Evolutionary conservation across 2,329 filamentous ascomycete species (phyloP).

Genomic region (Pseudogymnoascus sp.): DNA sequence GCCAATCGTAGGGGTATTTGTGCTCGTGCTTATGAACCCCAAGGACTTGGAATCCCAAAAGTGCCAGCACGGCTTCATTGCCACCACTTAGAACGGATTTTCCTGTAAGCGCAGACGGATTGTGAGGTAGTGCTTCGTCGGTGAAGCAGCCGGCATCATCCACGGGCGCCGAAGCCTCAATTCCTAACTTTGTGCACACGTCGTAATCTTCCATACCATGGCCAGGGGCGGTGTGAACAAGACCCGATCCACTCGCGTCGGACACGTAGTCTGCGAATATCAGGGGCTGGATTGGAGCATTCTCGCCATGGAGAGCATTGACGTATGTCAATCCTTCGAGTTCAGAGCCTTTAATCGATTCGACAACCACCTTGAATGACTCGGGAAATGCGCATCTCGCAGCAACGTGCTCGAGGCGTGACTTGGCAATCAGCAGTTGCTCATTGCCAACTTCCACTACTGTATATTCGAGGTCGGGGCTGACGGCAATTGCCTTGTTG

Average conservation of each 20-base stretch:
- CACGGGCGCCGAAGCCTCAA: conserved; percentile 73
- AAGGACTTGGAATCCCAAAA: conserved; percentile 60
- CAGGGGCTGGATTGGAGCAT: conserved; percentile 54
- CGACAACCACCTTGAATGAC: conserved; percentile 38
- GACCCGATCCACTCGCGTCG: conserved; percentile 78
- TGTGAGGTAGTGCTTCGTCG: conserved; percentile 62
- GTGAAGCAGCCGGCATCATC: conserved; percentile 78
- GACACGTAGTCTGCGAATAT: conserved; percentile 86
- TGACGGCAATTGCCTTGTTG: conserved; percentile 80
- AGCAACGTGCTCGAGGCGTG: conserved; percentile 53
- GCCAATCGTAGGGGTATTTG: conserved; percentile 98
- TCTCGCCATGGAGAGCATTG: conserved; percentile 57
- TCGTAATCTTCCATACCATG: conserved; percentile 97
- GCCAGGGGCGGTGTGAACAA: conserved; percentile 92
- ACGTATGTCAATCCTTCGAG: conserved; percentile 59
- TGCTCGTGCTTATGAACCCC: conserved; percentile 65
- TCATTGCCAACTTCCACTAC: conserved; percentile 50
- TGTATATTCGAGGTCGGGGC: conserved; percentile 64
- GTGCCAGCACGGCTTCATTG: conserved; percentile 57
- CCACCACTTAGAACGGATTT: conserved; percentile 65
- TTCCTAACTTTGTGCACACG: conserved; percentile 60
- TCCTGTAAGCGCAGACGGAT: conserved; percentile 59
- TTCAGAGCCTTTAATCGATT: conserved; percentile 54
- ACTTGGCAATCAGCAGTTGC: conserved; percentile 63
- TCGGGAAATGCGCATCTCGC: conserved; percentile 33